These are phyloP conservation scores for Gentiana straminea DNA, from an alignment of 257 asterid species.

Conservation along the genomic window DNA sequence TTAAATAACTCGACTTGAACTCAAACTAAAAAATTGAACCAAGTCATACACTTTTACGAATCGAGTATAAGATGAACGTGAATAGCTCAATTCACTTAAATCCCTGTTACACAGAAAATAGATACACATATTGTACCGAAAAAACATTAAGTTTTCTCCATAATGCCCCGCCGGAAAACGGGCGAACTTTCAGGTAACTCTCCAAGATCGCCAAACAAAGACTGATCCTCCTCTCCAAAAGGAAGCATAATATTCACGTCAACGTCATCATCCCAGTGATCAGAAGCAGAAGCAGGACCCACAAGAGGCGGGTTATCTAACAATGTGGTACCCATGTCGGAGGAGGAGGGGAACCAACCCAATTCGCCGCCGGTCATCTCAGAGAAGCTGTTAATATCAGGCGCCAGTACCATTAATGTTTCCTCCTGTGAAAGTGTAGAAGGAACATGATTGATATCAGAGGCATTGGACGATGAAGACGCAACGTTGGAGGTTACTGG, in stretches of 20 bases:
- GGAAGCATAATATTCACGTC: constrained; percentile 43
- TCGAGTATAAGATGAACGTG: too few species aligned
- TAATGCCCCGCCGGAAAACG: constrained; percentile 44
- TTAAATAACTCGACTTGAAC: too few species aligned
- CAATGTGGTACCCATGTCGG: constrained; percentile 39
- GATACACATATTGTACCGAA: constrained; percentile 27
- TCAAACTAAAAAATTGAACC: too few species aligned
- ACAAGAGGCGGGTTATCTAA: constrained; percentile 37
- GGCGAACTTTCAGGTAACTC: constrained; percentile 64
- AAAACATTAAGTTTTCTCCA: constrained; percentile 31
- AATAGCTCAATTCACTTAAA: too few species aligned
- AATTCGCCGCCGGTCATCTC: constrained; percentile 51
- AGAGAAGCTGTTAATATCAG: constrained; percentile 25
- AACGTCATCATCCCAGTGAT: constrained; percentile 6
- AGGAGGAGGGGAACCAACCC: constrained; percentile 67
- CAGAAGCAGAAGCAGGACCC: constrained; percentile 32
- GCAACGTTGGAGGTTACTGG: constrained; percentile 6
- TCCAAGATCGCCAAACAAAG: constrained; percentile 63
- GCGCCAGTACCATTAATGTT: constrained; percentile 21
- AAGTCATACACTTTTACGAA: too few species aligned
- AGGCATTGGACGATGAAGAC: constrained; percentile 9
- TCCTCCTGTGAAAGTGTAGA: constrained; percentile 23
- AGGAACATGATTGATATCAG: not conserved
- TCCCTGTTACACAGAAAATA: too few species aligned
- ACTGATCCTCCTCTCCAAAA: constrained; percentile 61